A percentile compares a stretch with the other conserved stretches of the same genome.
phyloP scores from a whole-genome alignment of 257 asterid genomes.

The Nicotiana paniculata region DNA sequence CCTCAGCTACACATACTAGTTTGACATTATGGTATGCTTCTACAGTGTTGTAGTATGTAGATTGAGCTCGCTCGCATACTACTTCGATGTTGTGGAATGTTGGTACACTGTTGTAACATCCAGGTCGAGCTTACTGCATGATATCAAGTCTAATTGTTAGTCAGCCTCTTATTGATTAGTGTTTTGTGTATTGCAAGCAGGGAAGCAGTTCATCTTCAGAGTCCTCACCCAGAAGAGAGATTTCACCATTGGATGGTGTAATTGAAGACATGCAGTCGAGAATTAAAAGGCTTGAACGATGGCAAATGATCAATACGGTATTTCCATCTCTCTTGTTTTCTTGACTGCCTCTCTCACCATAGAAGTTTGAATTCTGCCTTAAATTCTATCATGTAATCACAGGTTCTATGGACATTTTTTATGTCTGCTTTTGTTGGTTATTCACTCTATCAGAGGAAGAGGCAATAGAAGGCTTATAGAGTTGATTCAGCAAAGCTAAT shows the following conservation, averaged over 20 bases:
- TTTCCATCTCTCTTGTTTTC: conserved; percentile 6
- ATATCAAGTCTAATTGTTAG: not conserved
- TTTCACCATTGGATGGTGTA: conserved; percentile 60
- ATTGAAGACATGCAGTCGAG: conserved; percentile 92
- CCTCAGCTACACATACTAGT: not conserved
- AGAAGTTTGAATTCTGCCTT: not conserved
- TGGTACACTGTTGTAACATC: not conserved
- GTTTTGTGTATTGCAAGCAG: conserved; percentile 27
- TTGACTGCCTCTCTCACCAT: not conserved
- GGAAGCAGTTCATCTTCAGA: conserved; percentile 80
- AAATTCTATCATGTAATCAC: not conserved
- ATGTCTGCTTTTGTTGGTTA: conserved; percentile 97
- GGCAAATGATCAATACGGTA: conserved; percentile 83
- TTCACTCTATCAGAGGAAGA: conserved; percentile 79
- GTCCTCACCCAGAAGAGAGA: conserved; percentile 76
- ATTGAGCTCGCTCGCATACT: not conserved
- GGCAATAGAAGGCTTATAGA: conserved; percentile 21
- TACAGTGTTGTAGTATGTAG: not conserved
- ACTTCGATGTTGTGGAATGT: not conserved
- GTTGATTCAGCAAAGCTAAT: not conserved
- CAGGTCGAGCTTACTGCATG: not conserved
- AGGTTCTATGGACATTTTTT: conserved; percentile 96
- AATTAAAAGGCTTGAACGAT: conserved; percentile 81
- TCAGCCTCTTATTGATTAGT: not conserved
- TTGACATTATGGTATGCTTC: not conserved